Percentiles rank a stretch among this genome's conserved stretches.
Evolutionary conservation across 2,329 filamentous ascomycete species (phyloP).

Genomic region (Sporothrix brasiliensis): DNA sequence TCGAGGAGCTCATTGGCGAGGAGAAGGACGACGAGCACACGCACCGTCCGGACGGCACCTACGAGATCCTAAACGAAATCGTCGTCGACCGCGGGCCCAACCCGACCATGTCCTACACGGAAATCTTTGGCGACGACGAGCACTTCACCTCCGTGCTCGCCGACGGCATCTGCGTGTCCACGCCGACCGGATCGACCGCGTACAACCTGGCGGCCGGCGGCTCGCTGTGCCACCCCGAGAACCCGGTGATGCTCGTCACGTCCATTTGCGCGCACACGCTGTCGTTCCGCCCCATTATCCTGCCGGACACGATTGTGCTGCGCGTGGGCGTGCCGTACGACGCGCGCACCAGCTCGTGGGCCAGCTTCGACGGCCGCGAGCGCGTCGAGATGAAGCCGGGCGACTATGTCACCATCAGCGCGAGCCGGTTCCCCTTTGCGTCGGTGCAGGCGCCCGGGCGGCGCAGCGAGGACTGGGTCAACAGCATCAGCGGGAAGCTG

Average conservation of each 20-base stretch:
- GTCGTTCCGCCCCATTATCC: slow-evolving; percentile 92
- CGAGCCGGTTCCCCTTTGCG: slow-evolving; percentile 75
- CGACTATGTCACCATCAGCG: slow-evolving; percentile 83
- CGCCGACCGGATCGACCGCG: slow-evolving; percentile 90
- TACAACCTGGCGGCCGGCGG: slow-evolving; percentile 97
- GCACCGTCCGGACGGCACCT: slow-evolving; percentile 79
- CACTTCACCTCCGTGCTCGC: slow-evolving; percentile 93
- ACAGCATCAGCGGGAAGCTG: slow-evolving; percentile 76
- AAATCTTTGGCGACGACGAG: slow-evolving; percentile 92
- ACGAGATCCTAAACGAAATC: slow-evolving; percentile 94
- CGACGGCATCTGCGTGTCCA: slow-evolving; percentile 91
- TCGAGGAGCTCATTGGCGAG: slow-evolving; percentile 87
- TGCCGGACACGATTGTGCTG: slow-evolving; percentile 93
- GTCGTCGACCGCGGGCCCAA: slow-evolving; percentile 94
- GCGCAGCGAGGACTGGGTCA: slow-evolving; percentile 77
- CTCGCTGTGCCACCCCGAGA: slow-evolving; percentile 92
- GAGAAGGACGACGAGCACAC: slow-evolving; percentile 82
- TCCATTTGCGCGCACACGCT: slow-evolving; percentile 94
- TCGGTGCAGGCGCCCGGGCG: slow-evolving; percentile 71
- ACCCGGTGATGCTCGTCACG: slow-evolving; percentile 91
- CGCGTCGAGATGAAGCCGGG: slow-evolving; percentile 76
- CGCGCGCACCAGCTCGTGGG: slow-evolving; percentile 86
- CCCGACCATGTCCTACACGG: slow-evolving; percentile 87
- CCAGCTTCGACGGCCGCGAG: slow-evolving; percentile 95
- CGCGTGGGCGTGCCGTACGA: slow-evolving; percentile 94